These are phyloP conservation scores for Melampsora occidentalis DNA, from an alignment of 1,284 basidiomycete species.

Conservation along the genomic window DNA sequence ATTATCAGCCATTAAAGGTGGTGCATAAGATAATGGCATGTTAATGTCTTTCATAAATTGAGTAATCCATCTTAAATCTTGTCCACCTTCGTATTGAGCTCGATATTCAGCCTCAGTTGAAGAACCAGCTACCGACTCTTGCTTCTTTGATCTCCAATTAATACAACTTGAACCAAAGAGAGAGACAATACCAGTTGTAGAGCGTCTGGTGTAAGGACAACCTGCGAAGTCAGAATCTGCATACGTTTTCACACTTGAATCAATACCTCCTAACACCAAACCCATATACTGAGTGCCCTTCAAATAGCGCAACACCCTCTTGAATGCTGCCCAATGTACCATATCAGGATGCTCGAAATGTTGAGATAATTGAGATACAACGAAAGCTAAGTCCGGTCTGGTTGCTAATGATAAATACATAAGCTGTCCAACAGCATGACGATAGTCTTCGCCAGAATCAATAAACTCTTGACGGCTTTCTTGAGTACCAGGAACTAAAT, in stretches of 20 bases:
- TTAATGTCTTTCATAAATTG: too few relatives aligned
- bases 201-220: not conserved
- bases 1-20: too few relatives aligned
- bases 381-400: slow-evolving; percentile 14
- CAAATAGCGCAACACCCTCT: slow-evolving; percentile 10
- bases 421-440: slow-evolving; percentile 5
- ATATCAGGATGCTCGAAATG: slow-evolving; percentile 8
- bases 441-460: not conserved
- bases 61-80: not conserved
- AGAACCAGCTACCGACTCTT: not conserved
- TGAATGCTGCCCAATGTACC: slow-evolving; percentile 13
- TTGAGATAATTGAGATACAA: not conserved
- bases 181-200: not conserved
- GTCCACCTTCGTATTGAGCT: not conserved
- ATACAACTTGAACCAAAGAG: not conserved
- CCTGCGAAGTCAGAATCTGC: not conserved
- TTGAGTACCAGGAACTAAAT: not conserved
- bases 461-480: not conserved
- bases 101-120: not conserved
- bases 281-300: not conserved
- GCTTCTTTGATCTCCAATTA: not conserved
- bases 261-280: not conserved
- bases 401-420: not conserved
- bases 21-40: not conserved
- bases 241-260: not conserved